Base-by-base conservation (phyloP, 257 asterid species). In the Linderniella brevidens region DNA sequence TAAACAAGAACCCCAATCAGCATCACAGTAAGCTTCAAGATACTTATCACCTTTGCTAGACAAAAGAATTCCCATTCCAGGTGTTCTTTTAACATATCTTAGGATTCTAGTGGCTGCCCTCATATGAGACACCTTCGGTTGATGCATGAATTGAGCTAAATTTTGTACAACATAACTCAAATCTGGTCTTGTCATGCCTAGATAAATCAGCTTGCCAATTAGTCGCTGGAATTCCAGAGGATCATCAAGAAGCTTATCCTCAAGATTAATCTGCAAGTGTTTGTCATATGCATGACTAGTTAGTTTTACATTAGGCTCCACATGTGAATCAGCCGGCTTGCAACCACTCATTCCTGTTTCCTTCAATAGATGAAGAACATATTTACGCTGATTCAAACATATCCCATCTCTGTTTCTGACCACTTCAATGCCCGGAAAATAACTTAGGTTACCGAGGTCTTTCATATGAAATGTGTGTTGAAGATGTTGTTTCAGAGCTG, bases 121-220 rank as follows among this genome's bases (percentile, higher is more conserved):
- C 52, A 38, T 38, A 8, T 38, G 12, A 2, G 14, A 25, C 6
- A 25, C 4, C 43, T 38, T 35, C 4, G 52, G 46, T 17, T 38
- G 8, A 0, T 45, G 18, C 19, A 55, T 55, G 15, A 55, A 55
- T 35, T 45, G 46, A 18, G 53, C 48, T 0, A 55, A 15, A 2
- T 8, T 18, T 2, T 13, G 9, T 0, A 55, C 40, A 3, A 11
- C 39, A 17, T 29, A 55, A 0, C 39, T 46, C 13, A 46, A 35
- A 0, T 55, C 39, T 3, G 32, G 48, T 9, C 53, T 37, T 12
- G 60, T 46, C n/a, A 55, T 46, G 4, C 29, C 48, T 8, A 55
- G 46, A 9, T 55, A 55, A 0, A 55, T 9, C n/a, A 35, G 13
- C 0, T 10, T 18, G 3, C 54, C 60, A 12, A 17, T 35, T 5